Base-by-base conservation (phyloP, 768 basidiomycete genomes). In the Royoungia palumana region DNA sequence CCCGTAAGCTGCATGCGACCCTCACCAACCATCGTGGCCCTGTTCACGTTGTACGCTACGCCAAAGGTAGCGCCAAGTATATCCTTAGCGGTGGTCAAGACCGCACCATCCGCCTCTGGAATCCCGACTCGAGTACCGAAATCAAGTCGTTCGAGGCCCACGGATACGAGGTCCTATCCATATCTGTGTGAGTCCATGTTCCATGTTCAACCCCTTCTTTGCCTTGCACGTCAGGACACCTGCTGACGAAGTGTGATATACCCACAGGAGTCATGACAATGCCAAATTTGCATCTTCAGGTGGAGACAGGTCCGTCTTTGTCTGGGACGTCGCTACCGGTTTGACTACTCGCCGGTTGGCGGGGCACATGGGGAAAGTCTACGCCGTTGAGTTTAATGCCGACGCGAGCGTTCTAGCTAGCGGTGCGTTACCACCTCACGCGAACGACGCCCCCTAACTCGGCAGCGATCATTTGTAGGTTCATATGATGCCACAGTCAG, bases 271-370 rank as follows among this genome's bases (percentile, higher is more conserved):
- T 36, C 85, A 92, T 56, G 95, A 99, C 70, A 99, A 99, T 71
- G 84, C 87, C 24, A 87, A 87, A 60, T 94, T 99, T 59, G 94
- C 87, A 13, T 94, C 91, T 4, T 90, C 87, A 20, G 95, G 95
- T 27, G 95, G 95, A 6, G 95, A 99, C 68, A 83, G 91, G 54
- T 84, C 85, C 43, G 84, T 96, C 1, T 96, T 96, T 57, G 69
- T 96, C 20, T 98, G 95, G 95, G 96, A 99, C 63, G 96, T 99
- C 10, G 81, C 86, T 16, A 81, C 87, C 27, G 95, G 91, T 12
- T 78, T 82, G 38, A 92, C 94, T 1, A 83, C 85, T 35, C 77
- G 93, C 35, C 77, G 94, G 47, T 75, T 96, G 51, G 70, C 88
- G 16, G 96, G 93, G 0, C 96, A 99, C 67, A 80, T 90, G 76